These are phyloP conservation scores for Zygnema cylindricum DNA, from an alignment of 139 green algal genomes.

Conservation along the genomic window DNA sequence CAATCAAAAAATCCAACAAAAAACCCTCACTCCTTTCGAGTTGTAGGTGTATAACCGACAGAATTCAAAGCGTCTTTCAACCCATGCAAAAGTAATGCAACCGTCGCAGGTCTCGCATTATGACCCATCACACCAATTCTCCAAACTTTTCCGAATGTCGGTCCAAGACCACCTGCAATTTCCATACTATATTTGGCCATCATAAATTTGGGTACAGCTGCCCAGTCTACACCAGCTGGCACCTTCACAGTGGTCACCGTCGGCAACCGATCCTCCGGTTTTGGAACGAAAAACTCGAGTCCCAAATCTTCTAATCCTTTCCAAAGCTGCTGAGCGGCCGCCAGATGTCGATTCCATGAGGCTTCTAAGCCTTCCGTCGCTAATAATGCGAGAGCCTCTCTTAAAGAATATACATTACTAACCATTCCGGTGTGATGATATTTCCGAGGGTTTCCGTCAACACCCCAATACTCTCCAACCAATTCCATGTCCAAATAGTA, in stretches of 20 bases:
- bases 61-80: constrained; percentile 44
- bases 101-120: constrained; percentile 48
- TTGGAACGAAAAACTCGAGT: constrained; percentile 62
- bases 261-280: constrained; percentile 48
- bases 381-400: constrained; percentile 63
- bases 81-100: constrained; percentile 34
- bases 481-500: constrained; percentile 63
- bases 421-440: constrained; percentile 66
- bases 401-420: constrained; percentile 62
- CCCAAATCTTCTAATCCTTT: constrained; percentile 55
- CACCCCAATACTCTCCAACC: constrained; percentile 63
- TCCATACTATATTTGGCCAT: constrained; percentile 59
- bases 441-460: constrained; percentile 53
- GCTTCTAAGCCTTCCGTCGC: constrained; percentile 59
- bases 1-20: no score
- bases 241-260: constrained; percentile 65
- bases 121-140: constrained; percentile 61
- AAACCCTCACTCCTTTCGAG: no score
- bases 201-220: constrained; percentile 45
- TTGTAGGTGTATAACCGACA: background rate
- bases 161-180: constrained; percentile 54
- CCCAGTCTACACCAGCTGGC: constrained; percentile 61
- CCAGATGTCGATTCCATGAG: constrained; percentile 45
- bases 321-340: constrained; percentile 45
- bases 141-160: constrained; percentile 55